These are phyloP conservation scores for Tetraselmis chui DNA, from an alignment of 139 green algal genomes.

Conservation along the genomic window DNA sequence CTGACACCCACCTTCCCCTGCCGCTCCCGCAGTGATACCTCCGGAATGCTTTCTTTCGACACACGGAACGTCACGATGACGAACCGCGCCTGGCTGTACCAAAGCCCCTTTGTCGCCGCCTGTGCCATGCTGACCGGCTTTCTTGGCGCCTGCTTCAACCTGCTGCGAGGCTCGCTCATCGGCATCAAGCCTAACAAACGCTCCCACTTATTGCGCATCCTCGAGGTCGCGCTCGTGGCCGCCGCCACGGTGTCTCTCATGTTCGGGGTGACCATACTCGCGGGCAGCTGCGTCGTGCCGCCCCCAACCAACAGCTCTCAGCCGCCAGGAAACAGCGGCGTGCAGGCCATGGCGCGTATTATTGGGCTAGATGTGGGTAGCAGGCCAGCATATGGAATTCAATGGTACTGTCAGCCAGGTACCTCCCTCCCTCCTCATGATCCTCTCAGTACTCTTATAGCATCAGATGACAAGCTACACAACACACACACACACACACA, in stretches of 20 bases:
- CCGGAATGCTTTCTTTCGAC: conserved; percentile 15
- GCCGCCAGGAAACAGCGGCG: too few species aligned
- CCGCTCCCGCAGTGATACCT: neutral
- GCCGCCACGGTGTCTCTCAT: conserved; percentile 47
- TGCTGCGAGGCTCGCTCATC: conserved; percentile 52
- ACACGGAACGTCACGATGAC: conserved; percentile 24
- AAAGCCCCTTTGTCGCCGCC: conserved; percentile 67
- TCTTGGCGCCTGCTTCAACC: conserved; percentile 74
- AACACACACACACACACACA: too few species aligned
- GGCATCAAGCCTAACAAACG: conserved; percentile 41
- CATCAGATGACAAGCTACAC: too few species aligned
- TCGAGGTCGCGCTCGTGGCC: conserved; percentile 40
- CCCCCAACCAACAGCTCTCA: too few species aligned
- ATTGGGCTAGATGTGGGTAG: neutral
- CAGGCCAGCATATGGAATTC: conserved; percentile 16
- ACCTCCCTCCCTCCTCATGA: neutral
- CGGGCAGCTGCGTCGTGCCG: conserved; percentile 37
- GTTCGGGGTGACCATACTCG: conserved; percentile 23
- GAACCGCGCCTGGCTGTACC: conserved; percentile 65
- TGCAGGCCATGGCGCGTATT: neutral
- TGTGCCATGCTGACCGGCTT: conserved; percentile 45
- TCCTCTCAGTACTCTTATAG: neutral
- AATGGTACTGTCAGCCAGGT: conserved; percentile 20
- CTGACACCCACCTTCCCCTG: neutral
- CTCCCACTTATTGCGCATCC: conserved; percentile 31